Evolutionary conservation across 2,329 filamentous ascomycete species (phyloP).

Genomic region (Trichoderma koningiopsis): DNA sequence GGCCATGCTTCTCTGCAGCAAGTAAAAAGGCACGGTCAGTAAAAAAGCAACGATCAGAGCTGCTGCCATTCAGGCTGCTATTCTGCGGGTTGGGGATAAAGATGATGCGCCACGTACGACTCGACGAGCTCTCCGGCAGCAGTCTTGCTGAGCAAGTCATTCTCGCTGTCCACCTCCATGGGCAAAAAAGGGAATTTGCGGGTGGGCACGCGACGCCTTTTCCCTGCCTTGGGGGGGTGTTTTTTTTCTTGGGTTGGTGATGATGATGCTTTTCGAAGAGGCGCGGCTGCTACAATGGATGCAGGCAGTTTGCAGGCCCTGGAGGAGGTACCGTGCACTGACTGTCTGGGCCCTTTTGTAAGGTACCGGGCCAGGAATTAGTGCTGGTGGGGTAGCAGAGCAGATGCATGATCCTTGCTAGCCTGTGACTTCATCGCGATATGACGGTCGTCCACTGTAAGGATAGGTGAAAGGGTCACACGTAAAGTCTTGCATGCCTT

Average conservation of each 20-base stretch:
- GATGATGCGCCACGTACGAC: constrained; percentile 49
- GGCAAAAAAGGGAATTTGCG: constrained; percentile 2
- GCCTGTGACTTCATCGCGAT: neutral
- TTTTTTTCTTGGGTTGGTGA: neutral
- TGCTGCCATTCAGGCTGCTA: neutral
- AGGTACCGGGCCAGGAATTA: neutral
- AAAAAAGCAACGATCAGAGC: neutral
- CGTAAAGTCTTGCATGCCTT: too few species aligned
- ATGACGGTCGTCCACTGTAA: neutral
- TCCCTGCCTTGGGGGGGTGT: neutral
- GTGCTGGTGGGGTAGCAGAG: neutral
- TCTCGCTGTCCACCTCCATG: constrained; percentile 56
- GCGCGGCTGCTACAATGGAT: neutral
- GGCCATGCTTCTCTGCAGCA: constrained; percentile 67
- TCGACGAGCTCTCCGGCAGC: constrained; percentile 57
- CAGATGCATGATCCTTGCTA: constrained; percentile 34
- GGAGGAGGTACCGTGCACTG: neutral
- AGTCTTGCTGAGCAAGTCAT: constrained; percentile 49
- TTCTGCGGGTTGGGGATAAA: neutral
- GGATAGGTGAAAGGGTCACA: too few species aligned
- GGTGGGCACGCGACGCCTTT: constrained; percentile 10
- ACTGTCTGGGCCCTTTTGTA: neutral
- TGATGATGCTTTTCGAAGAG: neutral
- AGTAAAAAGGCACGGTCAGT: constrained; percentile 27
- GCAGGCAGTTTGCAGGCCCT: neutral